Evolutionary conservation across 169 alveolate species (phyloP).

Genomic region (Eimeria brunetti): DNA sequence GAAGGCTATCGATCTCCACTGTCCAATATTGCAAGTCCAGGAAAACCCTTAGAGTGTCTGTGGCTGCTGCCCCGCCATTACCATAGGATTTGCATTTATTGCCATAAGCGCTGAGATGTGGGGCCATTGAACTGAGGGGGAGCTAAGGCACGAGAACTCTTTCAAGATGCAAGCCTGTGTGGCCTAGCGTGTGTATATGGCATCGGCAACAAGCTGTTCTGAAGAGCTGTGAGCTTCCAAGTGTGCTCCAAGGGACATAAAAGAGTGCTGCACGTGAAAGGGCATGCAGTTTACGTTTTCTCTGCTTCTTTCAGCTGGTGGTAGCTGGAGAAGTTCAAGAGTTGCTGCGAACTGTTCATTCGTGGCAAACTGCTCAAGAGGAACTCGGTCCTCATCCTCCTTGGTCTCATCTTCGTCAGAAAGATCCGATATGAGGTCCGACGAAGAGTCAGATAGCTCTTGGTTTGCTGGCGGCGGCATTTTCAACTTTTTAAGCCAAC

Average conservation of each 20-base stretch:
- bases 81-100: background rate
- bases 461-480: slow-evolving; percentile 11
- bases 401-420: slow-evolving; percentile 57
- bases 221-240: background rate
- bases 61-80: background rate
- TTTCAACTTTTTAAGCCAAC: background rate
- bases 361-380: slow-evolving; percentile 57
- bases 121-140: background rate
- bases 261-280: background rate
- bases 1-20: background rate
- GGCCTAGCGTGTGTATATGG: background rate
- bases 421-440: slow-evolving; percentile 34
- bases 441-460: slow-evolving; percentile 23
- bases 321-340: slow-evolving; percentile 42
- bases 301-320: slow-evolving; percentile 63
- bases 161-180: background rate
- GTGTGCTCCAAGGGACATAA: background rate
- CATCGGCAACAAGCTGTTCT: background rate
- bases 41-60: background rate
- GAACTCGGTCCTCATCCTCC: slow-evolving; percentile 28
- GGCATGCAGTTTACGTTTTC: background rate
- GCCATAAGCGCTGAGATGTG: background rate
- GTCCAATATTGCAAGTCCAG: background rate
- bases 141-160: background rate
- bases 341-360: slow-evolving; percentile 51